A percentile compares a stretch with the other conserved stretches of the same genome.
Evolutionary conservation across 148 eudicot species (phyloP).

Genomic region (Cornus florida): DNA sequence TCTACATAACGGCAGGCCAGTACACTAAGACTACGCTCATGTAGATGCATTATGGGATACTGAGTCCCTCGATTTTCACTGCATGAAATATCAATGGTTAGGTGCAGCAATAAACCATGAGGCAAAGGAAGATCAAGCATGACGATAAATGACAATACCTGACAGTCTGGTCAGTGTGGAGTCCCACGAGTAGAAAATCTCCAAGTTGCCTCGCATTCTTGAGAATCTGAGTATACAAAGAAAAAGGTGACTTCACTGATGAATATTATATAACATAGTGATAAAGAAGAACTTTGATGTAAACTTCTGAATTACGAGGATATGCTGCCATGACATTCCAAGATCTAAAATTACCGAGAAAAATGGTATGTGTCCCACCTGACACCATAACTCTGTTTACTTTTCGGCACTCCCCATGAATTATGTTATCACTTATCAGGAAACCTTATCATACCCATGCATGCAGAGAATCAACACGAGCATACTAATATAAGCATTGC

Average conservation of each 20-base stretch:
- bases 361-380: neutral
- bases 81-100: constrained; percentile 20
- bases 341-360: neutral
- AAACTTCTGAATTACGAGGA: constrained; percentile 6
- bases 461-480: neutral
- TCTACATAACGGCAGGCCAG: constrained; percentile 91
- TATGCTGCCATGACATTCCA: neutral
- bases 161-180: constrained; percentile 75
- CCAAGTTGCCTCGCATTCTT: constrained; percentile 86
- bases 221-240: constrained; percentile 56
- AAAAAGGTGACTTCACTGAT: constrained; percentile 4
- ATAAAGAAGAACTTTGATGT: neutral
- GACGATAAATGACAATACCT: constrained; percentile 42
- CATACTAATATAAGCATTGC: neutral
- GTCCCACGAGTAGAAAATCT: constrained; percentile 92
- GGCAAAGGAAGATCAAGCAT: constrained; percentile 6
- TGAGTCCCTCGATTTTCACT: constrained; percentile 76
- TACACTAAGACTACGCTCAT: constrained; percentile 93
- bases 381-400: neutral
- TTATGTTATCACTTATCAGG: neutral
- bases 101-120: neutral
- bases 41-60: constrained; percentile 85
- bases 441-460: neutral
- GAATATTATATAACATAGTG: neutral
- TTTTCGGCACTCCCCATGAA: neutral